Conservation (phyloP, 495 filamentous ascomycete genomes). For the Hypoxylon perforatum region DNA sequence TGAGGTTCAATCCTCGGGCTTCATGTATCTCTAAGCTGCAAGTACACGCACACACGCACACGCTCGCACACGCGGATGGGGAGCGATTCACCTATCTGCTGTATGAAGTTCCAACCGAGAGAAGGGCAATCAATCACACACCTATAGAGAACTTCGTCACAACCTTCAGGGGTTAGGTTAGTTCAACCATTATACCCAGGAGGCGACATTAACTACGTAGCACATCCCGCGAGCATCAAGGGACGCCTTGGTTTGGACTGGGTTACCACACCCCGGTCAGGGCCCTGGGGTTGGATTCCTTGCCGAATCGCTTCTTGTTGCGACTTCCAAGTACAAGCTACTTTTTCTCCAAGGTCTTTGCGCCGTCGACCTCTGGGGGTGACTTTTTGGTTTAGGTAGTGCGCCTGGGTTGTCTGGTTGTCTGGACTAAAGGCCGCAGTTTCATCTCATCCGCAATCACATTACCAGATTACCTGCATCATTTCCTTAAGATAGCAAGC, state of each 20-base stretch:
- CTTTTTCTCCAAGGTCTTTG: constrained; percentile 2
- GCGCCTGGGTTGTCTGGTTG: not conserved
- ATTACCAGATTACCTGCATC: constrained; percentile 24
- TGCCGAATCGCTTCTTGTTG: constrained; percentile 34
- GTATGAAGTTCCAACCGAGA: constrained; percentile 18
- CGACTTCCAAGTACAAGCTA: constrained; percentile 38
- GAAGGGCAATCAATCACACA: constrained; percentile 38
- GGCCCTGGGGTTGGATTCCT: constrained; percentile 28
- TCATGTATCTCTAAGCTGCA: constrained; percentile 21
- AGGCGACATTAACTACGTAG: constrained; percentile 34
- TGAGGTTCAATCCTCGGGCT: constrained; percentile 10
- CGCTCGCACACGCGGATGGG: constrained; percentile 18
- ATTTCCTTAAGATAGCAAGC: constrained; percentile 36
- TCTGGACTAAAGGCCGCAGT: constrained; percentile 28
- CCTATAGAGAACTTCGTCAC: constrained; percentile 19
- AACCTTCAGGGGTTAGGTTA: constrained; percentile 6
- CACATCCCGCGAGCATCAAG: constrained; percentile 41
- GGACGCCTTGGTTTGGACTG: constrained; percentile 34
- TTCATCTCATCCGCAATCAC: constrained; percentile 31
- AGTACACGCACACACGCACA: too few relatives aligned
- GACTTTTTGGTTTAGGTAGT: constrained; percentile 5
- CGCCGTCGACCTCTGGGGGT: constrained; percentile 7
- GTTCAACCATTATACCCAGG: constrained; percentile 32
- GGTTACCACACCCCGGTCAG: constrained; percentile 33
- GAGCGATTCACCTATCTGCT: constrained; percentile 21